phyloP scores from a whole-genome alignment of 305 asterid species.

The Fraxinus floribunda region DNA sequence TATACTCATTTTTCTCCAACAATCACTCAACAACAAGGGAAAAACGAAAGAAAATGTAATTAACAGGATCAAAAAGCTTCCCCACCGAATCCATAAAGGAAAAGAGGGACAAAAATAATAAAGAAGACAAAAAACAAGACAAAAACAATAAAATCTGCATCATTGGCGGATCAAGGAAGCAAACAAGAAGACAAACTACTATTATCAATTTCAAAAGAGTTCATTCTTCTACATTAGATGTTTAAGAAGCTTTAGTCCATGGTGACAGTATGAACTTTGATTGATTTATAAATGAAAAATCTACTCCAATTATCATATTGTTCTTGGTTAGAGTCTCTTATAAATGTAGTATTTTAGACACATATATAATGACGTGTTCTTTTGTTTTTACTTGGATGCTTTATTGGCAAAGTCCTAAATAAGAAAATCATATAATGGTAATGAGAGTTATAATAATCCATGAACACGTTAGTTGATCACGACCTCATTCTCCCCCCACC shows the following conservation, averaged over 20 bases:
- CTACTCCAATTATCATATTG: not conserved
- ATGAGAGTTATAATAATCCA: not conserved
- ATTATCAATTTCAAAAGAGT: too few relatives aligned
- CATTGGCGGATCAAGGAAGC: too few relatives aligned
- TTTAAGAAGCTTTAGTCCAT: not conserved
- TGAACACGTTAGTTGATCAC: not conserved
- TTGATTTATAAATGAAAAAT: not conserved
- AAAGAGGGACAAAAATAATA: too few relatives aligned
- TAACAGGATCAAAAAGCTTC: too few relatives aligned
- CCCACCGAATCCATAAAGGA: too few relatives aligned
- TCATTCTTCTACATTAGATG: not conserved
- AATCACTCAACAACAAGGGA: not conserved
- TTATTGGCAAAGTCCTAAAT: not conserved
- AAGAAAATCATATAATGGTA: not conserved
- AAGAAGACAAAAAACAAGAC: too few relatives aligned
- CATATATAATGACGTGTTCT: not conserved
- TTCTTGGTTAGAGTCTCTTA: not conserved
- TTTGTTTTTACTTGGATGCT: not conserved
- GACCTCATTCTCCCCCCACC: not conserved
- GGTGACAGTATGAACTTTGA: not conserved
- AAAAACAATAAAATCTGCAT: too few relatives aligned
- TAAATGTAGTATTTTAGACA: not conserved
- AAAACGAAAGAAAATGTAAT: too few relatives aligned
- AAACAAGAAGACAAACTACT: too few relatives aligned
- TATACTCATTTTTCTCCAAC: slow-evolving; percentile 5